Base-by-base conservation (phyloP, 2,329 filamentous ascomycete genomes). In the Cercospora zeina region DNA sequence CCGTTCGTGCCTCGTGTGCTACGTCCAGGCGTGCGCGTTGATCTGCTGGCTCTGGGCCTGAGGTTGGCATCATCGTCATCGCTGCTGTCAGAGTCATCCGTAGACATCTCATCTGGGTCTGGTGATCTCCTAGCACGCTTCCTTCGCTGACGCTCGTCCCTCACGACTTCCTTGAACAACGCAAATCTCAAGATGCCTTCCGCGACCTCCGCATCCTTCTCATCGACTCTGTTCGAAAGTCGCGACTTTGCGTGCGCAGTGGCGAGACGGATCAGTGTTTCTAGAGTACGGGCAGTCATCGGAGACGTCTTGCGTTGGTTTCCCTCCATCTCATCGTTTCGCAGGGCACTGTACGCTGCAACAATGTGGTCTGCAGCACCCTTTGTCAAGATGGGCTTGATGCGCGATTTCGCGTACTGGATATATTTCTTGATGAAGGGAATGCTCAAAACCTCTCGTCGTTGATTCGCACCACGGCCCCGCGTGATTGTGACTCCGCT, bases 391-490 rank as follows among this genome's bases (percentile, higher is more conserved):
- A 96, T 81, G 0, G 95, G 95, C 83, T 92, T 96, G 72, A 96
- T 85, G 73, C 95, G 83, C 36, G 86, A 89, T 80, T 99, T 99
- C 67, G 95, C 92, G 76, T 99, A 99, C 74, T 99, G 95, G 50
- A 99, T 96, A 77, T 97, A 99, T 79, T 99, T 99, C 81, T 99
- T 99, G 82, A 99, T 92, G 78, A 99, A 99, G 0, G 93, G 90
- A 64, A 99, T 97, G 78, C 90, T 96, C 58, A 99, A 81, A 13
- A 99, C 90, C 75, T 97, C 92, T 4, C 90, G 86, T 67, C 89
- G 89, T 76, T 90, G 89, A 69, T 86, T 86, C 27, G 88, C 80
- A 10, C 90, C 90, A 39, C 91, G 85, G 9, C 89, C 89, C 11
- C 87, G 83, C 3, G 88, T 91, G 14, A 91, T 78, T 6, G 87